Percentiles rank a stretch among this genome's conserved stretches.
These are phyloP conservation scores for Psilocybe tampanensis DNA, from an alignment of 768 basidiomycete genomes.

Conservation along the genomic window DNA sequence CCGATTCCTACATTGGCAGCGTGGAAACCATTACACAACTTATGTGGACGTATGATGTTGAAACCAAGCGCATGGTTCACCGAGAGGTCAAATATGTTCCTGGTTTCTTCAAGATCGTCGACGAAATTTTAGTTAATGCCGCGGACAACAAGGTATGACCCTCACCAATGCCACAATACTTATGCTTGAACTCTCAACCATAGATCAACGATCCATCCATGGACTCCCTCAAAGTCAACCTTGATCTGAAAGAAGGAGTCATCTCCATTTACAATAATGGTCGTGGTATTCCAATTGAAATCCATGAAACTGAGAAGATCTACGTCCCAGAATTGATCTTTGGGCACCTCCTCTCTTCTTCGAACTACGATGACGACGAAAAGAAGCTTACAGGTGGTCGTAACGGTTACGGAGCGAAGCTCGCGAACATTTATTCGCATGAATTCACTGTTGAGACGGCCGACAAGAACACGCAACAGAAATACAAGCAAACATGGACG, in stretches of 20 bases:
- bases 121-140: conserved; percentile 98
- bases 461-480: conserved; percentile 80
- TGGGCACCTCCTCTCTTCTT: conserved; percentile 90
- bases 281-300: conserved; percentile 94
- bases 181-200: conserved; percentile 58
- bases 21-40: conserved; percentile 83
- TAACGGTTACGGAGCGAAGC: conserved; percentile 97
- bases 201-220: conserved; percentile 92
- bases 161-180: neutral
- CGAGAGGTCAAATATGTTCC: conserved; percentile 91
- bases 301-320: conserved; percentile 89
- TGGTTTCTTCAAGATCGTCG: conserved; percentile 99
- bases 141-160: conserved; percentile 92
- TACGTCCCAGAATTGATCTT: conserved; percentile 98
- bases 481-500: conserved; percentile 94
- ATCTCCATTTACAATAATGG: conserved; percentile 98
- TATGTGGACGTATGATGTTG: conserved; percentile 95
- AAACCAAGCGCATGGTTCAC: conserved; percentile 80
- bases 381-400: conserved; percentile 98
- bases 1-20: conserved; percentile 96
- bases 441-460: conserved; percentile 97
- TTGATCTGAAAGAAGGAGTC: conserved; percentile 79
- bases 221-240: conserved; percentile 88
- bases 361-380: conserved; percentile 98
- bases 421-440: conserved; percentile 97